Percentiles rank a stretch among this genome's conserved stretches.
Evolutionary conservation across 257 asterid species (phyloP).

Genomic region (Solanum bukasovii): DNA sequence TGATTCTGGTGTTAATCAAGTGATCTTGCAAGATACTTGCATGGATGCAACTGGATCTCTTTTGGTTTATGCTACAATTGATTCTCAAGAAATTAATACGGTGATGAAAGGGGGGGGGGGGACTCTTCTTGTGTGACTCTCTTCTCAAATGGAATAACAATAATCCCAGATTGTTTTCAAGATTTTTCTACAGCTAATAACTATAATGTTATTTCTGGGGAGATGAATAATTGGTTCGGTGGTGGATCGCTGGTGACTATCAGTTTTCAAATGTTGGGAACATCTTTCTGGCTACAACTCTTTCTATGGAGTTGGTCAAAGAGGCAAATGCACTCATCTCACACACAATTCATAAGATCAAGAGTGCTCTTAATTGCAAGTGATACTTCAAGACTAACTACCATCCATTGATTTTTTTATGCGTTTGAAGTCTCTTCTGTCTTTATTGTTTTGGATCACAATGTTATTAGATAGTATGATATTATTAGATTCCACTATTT

Average conservation of each 20-base stretch:
- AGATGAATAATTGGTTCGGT: neutral
- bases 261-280: conserved; percentile 55
- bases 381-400: neutral
- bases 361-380: conserved; percentile 20
- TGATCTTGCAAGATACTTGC: conserved; percentile 6
- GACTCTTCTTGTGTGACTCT: neutral
- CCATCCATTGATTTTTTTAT: neutral
- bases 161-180: too few species aligned
- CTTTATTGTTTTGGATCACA: neutral
- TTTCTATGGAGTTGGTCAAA: conserved; percentile 43
- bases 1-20: conserved; percentile 8
- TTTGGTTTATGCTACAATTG: neutral
- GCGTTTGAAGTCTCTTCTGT: neutral
- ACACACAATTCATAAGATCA: conserved; percentile 19
- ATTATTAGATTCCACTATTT: too few species aligned
- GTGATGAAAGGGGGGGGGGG: neutral
- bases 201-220: conserved; percentile 20
- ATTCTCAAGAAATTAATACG: neutral
- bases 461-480: too few species aligned
- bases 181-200: too few species aligned
- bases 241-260: conserved; percentile 56
- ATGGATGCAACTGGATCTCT: neutral
- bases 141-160: neutral
- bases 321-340: conserved; percentile 46
- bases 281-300: conserved; percentile 37